Evolutionary conservation across 805 yeast genomes (phyloP), one percentile per base, ranked within the genome.

Genomic region (Cyberlindnera nakhonratchasimensis): DNA sequence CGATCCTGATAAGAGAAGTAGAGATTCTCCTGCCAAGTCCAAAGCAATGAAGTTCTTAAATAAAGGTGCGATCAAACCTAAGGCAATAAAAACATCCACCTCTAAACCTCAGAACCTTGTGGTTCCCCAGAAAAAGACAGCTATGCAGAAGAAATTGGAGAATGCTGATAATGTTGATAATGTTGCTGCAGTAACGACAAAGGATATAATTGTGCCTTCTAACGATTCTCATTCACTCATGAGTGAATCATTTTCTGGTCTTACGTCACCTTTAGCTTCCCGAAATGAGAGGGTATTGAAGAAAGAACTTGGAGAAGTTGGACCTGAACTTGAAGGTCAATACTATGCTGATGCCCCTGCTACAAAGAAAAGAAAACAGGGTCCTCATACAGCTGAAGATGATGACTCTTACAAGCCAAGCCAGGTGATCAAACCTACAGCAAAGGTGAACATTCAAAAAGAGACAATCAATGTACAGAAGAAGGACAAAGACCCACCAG

Each of bases 251-350:
- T 36, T 41, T 26, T 52, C 58, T 6, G 53, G 47, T 5, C 32
- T 37, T 6, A 47, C 53, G 1, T 50, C 53, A 1, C 53, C 53
- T 4, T 43, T 45, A 22, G 34, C 43, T 4, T 43, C 44, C 2
- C 30, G 35, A 20, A 34, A 29, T 21, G 37, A 35, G 14, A 42
- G 42, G 42, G 34, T 32, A 19, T 21, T 31, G 31, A 24, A 13
- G 32, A 14, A 13, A 5, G 21, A 18, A 5, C 5, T n/a, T n/a
- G n/a, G n/a, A n/a, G n/a, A n/a, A n/a, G n/a, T n/a, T n/a, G n/a
- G n/a, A n/a, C n/a, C n/a, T n/a, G n/a, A n/a, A n/a, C n/a, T n/a
- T 26, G 9, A 26, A 6, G n/a, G n/a, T 26, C 9, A 26, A 6
- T 14, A 26, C n/a, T 16, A 19, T 16, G 6, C 24, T 13, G 16